These are phyloP conservation scores for Penicillium robsamsonii DNA, from an alignment of 495 filamentous ascomycete genomes.

Conservation along the genomic window DNA sequence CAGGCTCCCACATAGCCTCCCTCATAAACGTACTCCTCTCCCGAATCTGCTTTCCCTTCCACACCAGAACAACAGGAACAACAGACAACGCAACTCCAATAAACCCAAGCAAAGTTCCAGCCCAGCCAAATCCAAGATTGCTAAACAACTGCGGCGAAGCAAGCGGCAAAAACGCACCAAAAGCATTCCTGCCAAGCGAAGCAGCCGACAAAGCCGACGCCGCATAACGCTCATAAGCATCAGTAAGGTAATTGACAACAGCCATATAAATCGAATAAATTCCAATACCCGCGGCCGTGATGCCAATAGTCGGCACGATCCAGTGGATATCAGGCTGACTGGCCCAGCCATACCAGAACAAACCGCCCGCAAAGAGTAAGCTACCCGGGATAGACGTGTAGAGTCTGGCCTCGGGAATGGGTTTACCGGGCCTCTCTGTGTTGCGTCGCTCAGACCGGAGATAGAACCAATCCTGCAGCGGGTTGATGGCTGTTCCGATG, in stretches of 20 bases:
- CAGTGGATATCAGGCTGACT: slow-evolving; percentile 33
- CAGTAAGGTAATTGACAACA: slow-evolving; percentile 47
- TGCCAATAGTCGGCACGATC: slow-evolving; percentile 42
- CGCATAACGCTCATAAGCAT: slow-evolving; percentile 45
- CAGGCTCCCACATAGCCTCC: slow-evolving; percentile 28
- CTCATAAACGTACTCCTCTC: slow-evolving; percentile 40
- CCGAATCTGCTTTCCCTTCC: slow-evolving; percentile 37
- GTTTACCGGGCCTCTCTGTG: slow-evolving; percentile 26
- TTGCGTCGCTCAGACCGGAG: slow-evolving; percentile 30
- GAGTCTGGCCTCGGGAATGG: slow-evolving; percentile 43
- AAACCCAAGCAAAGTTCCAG: slow-evolving; percentile 43
- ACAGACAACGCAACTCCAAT: slow-evolving; percentile 36
- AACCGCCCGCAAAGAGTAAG: slow-evolving; percentile 39
- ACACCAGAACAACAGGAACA: slow-evolving; percentile 38
- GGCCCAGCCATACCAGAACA: slow-evolving; percentile 47
- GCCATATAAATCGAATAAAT: slow-evolving; percentile 50
- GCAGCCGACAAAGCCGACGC: slow-evolving; percentile 38
- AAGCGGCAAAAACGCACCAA: slow-evolving; percentile 38
- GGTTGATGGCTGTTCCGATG: slow-evolving; percentile 43
- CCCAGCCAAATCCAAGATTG: slow-evolving; percentile 45
- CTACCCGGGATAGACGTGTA: slow-evolving; percentile 42
- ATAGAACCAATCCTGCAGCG: slow-evolving; percentile 40
- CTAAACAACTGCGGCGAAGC: slow-evolving; percentile 39
- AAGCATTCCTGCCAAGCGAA: slow-evolving; percentile 35
- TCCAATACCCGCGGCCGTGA: slow-evolving; percentile 35